Base-by-base conservation (phyloP, 148 eudicot species). In the Agrostemma githago region DNA sequence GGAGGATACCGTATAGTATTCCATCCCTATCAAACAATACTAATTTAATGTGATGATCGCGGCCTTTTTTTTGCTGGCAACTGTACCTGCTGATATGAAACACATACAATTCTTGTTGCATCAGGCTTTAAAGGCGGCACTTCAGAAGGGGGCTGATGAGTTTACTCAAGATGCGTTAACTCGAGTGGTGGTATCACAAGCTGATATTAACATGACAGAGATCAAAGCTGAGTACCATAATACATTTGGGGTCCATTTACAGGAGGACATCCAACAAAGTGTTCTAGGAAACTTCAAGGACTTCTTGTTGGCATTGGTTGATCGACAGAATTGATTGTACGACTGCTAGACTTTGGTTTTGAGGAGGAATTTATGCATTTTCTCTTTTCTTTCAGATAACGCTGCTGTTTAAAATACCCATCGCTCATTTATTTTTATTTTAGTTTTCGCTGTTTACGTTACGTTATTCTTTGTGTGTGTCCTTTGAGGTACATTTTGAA, bases 281-380 rank as follows among this genome's bases (percentile, higher is more conserved):
- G 84, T 84, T 34, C 85, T 86, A 62, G 98, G 98, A 62, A 90
- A 85, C 84, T 93, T 80, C 58, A 92, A 82, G 75, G 96, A 92
- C 62, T 90, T 90, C 76, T 74, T 92, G 84, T 86, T 87, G 8
- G 77, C 89, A 42, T 79, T 92, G 82, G 70, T 86, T 70, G 83
- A 88, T 11, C 87, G 87, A 80, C 81, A 66, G 19, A 74, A 76
- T 6, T 72, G 42, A 62, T 34, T 10, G 5, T 9, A 48, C 39
- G 62, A 38, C 34, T 8, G 26, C 5, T 34, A 34, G 62, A 34
- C 46, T 48, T 4, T 15, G 12, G 51, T 43, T 44, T 72, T 59
- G 38, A 44, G 20, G 15, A n/a, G 41, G 15, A n/a, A 17, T 44
- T 57, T 10, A 39, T 34, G 63, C 62, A 5, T 51, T 26, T 40